These are phyloP conservation scores for Grammothele lineata DNA, from an alignment of 768 basidiomycete genomes.

Conservation along the genomic window DNA sequence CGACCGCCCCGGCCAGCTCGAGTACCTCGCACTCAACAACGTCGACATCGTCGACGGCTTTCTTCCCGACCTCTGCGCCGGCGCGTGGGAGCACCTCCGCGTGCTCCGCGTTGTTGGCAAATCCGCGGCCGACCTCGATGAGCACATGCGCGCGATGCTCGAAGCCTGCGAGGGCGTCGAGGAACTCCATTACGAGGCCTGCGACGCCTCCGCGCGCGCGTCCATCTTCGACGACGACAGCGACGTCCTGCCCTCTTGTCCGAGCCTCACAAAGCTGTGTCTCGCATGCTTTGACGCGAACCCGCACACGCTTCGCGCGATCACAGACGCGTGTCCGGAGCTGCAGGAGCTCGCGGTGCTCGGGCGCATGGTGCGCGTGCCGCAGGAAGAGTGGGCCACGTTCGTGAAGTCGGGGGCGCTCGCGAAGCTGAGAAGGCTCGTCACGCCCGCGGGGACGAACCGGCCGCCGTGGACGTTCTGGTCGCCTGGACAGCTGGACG, in stretches of 20 bases:
- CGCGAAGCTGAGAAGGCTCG: constrained; percentile 31
- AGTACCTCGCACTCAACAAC: constrained; percentile 39
- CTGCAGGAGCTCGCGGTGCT: constrained; percentile 38
- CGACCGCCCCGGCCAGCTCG: constrained; percentile 32
- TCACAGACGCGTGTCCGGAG: constrained; percentile 32
- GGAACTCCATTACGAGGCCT: constrained; percentile 40
- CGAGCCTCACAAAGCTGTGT: constrained; percentile 36
- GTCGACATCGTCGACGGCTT: constrained; percentile 39
- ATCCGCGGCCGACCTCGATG: constrained; percentile 32
- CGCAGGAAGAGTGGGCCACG: constrained; percentile 37
- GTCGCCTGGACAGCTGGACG: constrained; percentile 20
- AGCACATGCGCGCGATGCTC: constrained; percentile 38
- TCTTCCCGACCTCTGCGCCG: constrained; percentile 35
- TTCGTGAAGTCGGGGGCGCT: constrained; percentile 36
- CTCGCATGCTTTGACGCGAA: constrained; percentile 40
- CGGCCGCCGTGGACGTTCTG: constrained; percentile 38
- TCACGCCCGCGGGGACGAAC: constrained; percentile 36
- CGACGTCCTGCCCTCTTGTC: constrained; percentile 11
- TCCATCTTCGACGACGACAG: constrained; percentile 30
- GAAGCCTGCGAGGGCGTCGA: constrained; percentile 36
- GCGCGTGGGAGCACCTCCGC: constrained; percentile 30
- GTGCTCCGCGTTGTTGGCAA: constrained; percentile 35
- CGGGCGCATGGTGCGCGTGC: constrained; percentile 37
- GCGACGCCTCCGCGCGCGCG: constrained; percentile 20
- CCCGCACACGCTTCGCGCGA: constrained; percentile 28